phyloP scores from a whole-genome alignment of 257 asterid genomes.

The Anisodus acutangulus region DNA sequence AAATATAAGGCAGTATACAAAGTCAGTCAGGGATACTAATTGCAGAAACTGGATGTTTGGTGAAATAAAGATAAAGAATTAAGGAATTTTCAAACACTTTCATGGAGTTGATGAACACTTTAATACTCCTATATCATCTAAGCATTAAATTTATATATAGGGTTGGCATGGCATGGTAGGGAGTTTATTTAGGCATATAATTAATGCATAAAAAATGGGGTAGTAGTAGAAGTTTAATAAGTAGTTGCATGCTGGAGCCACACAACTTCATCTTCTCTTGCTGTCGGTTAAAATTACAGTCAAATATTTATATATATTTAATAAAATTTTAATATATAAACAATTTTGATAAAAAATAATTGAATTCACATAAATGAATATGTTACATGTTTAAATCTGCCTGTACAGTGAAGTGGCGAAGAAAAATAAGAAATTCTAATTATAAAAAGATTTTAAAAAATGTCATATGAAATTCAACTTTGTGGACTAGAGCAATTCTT shows the following conservation, averaged over 20 bases:
- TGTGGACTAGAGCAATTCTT: too few species aligned
- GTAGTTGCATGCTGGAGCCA: too few species aligned
- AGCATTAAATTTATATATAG: background rate
- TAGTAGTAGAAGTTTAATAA: too few species aligned
- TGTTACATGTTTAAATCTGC: background rate
- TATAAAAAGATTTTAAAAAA: too few species aligned
- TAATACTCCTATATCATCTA: too few species aligned
- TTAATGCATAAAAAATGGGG: background rate
- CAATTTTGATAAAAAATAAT: background rate
- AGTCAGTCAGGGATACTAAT: background rate
- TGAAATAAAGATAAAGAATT: background rate
- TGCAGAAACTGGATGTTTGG: too few species aligned
- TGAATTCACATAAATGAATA: background rate
- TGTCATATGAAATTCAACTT: too few species aligned
- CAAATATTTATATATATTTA: background rate
- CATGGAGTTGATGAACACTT: background rate
- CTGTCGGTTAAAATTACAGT: too few species aligned
- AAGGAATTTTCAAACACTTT: background rate
- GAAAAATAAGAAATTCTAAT: too few species aligned
- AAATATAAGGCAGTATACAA: too few species aligned
- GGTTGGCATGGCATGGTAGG: background rate
- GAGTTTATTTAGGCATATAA: background rate
- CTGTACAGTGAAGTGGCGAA: too few species aligned
- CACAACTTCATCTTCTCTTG: too few species aligned
- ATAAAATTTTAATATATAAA: background rate